Evolutionary conservation across 805 yeast species (phyloP), one percentile per base, ranked within the genome.

Genomic region (Hanseniaspora nectarophila): DNA sequence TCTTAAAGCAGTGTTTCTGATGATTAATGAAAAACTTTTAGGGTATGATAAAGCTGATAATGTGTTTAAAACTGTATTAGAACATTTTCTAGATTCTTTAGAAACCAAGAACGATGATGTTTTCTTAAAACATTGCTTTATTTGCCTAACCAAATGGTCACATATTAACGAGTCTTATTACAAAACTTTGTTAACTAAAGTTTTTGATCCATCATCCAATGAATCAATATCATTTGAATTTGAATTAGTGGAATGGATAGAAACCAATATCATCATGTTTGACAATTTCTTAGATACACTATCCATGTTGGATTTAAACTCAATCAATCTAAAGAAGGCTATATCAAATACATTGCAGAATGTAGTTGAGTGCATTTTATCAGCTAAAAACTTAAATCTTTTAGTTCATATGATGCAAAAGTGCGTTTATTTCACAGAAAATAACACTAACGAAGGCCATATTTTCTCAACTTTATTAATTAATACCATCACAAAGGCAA

Each of bases 371-470:
- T 29, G 24, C 29, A 20, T 20, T 13, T 26, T 42, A 16, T 16
- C 20, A 18, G 16, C 45, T 3, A 31, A 42, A 18, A 29, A 29
- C 10, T 9, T 24, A 10, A 29, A 12, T 13, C 6, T 49, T 4
- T 8, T 42, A 21, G 24, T 18, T 5, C 53, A 49, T 34, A 24
- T 49, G 28, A n/a, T 49, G 18, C 51, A 47, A 26, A 16, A 33
- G 5, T 47, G 51, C 18, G 12, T 47, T 5, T 47, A 32, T 18
- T 31, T 12, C 24, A 42, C 16, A 23, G 24, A 28, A 29, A 20
- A 2, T 18, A 13, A n/a, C 1, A 26, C 29, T 3, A 15, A 24
- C 3, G 21, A 40, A 26, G 32, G 32, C 5, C 32, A 10, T n/a
- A 5, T 26, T n/a, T 40, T 24, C 16, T 26, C 32, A 18, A 6